Conservation (phyloP, 1,284 basidiomycete species). For the Sanghuangporus sanghuang region DNA sequence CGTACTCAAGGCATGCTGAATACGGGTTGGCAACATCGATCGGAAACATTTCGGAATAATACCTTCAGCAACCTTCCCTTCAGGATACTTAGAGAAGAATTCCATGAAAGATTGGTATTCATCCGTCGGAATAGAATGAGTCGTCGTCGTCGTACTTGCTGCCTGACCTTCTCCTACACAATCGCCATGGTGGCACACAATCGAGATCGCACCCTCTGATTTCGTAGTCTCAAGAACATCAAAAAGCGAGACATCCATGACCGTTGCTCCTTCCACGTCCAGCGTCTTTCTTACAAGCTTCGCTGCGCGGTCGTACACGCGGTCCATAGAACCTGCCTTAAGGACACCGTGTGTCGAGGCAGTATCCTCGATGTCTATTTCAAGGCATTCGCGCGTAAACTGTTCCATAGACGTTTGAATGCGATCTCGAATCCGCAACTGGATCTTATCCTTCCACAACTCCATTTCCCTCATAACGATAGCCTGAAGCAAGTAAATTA, state of each 20-base stretch:
- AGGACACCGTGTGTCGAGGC: conserved; percentile 21
- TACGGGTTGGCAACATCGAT: conserved; percentile 71
- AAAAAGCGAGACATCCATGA: conserved; percentile 90
- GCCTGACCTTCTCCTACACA: conserved; percentile 26
- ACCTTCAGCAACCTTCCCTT: conserved; percentile 83
- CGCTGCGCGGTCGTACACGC: conserved; percentile 83
- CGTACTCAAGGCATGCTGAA: conserved; percentile 83
- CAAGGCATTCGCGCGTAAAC: conserved; percentile 91
- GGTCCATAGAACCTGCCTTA: conserved; percentile 65
- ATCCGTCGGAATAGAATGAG: conserved; percentile 50
- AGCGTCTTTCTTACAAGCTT: conserved; percentile 85
- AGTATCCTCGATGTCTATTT: conserved; percentile 70
- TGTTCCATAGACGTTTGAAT: conserved; percentile 96
- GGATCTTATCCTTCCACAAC: conserved; percentile 92
- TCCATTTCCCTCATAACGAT: conserved; percentile 97
- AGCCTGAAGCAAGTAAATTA: conserved; percentile 37
- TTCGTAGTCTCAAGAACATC: conserved; percentile 78
- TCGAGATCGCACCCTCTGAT: conserved; percentile 59
- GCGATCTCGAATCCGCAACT: conserved; percentile 83
- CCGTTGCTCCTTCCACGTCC: conserved; percentile 87
- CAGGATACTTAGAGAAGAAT: conserved; percentile 74
- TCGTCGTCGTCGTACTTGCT: conserved; percentile 41
- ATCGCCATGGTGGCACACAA: conserved; percentile 50
- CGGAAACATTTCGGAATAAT: conserved; percentile 75
- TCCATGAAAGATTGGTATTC: conserved; percentile 71